Evolutionary conservation across 1,284 basidiomycete genomes (phyloP).

Genomic region (Pseudozyma tsukubaensis): DNA sequence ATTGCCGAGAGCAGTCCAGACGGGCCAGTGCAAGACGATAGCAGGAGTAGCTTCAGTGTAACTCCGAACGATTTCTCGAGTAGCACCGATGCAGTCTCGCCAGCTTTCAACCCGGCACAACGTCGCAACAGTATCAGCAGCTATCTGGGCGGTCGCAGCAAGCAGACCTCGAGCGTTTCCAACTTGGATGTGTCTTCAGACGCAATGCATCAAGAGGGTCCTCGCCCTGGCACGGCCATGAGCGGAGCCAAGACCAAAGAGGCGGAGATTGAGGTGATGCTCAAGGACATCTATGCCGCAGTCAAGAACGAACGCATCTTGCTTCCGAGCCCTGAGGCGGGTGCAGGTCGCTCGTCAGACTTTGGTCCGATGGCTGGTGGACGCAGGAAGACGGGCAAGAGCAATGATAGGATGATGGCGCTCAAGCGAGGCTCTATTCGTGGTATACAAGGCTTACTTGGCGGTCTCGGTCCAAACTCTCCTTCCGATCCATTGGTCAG

Average conservation of each 20-base stretch:
- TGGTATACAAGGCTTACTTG: conserved; percentile 82
- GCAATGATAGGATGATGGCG: conserved; percentile 74
- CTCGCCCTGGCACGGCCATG: conserved; percentile 15
- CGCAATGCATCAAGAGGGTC: conserved; percentile 8
- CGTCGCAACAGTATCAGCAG: conserved; percentile 29
- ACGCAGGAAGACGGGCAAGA: conserved; percentile 30
- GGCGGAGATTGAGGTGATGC: conserved; percentile 30
- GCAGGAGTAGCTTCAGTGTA: conserved; percentile 45
- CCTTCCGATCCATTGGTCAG: conserved; percentile 15
- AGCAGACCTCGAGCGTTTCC: conserved; percentile 20
- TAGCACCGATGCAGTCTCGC: conserved; percentile 17
- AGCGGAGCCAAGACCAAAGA: conserved; percentile 31
- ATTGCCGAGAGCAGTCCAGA: conserved; percentile 70
- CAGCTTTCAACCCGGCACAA: conserved; percentile 6
- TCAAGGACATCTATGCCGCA: conserved; percentile 89
- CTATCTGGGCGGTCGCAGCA: conserved; percentile 21
- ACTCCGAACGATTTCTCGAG: conserved; percentile 6
- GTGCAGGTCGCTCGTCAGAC: conserved; percentile 21
- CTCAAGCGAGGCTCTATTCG: conserved; percentile 89
- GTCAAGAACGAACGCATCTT: conserved; percentile 91
- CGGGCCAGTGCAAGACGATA: conserved; percentile 30
- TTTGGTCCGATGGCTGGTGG: conserved; percentile 23
- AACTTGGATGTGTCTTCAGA: conserved; percentile 29
- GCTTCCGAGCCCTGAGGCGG: conserved; percentile 73
- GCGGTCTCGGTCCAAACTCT: conserved; percentile 41